Conservation (phyloP, 768 basidiomycete genomes). For the Hypholoma sublateritium region DNA sequence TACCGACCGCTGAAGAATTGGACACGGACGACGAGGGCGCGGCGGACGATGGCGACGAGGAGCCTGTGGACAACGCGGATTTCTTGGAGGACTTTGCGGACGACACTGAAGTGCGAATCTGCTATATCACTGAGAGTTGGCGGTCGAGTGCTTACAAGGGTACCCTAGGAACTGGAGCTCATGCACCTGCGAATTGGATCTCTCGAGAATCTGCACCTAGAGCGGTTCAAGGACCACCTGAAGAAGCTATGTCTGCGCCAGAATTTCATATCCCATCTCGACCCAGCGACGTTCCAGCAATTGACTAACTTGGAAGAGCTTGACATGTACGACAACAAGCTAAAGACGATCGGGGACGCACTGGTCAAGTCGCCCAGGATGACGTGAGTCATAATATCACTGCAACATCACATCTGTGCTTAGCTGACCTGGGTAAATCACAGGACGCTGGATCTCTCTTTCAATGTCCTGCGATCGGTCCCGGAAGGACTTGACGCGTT, state of each 20-base stretch:
- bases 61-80: conserved; percentile 59
- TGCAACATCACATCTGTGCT: too few relatives aligned
- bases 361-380: conserved; percentile 57
- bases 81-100: conserved; percentile 79
- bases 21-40: conserved; percentile 42
- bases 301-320: conserved; percentile 80
- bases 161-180: conserved; percentile 77
- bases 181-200: conserved; percentile 77
- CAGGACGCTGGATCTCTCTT: conserved; percentile 90
- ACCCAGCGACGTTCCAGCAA: conserved; percentile 67
- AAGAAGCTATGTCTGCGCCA: conserved; percentile 83
- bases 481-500: conserved; percentile 64
- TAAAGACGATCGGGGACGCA: conserved; percentile 72
- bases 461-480: conserved; percentile 80
- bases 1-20: conserved; percentile 38
- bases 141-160: neutral
- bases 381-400: conserved; percentile 40
- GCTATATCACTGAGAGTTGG: neutral
- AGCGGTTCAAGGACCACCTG: conserved; percentile 69
- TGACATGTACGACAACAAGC: conserved; percentile 94
- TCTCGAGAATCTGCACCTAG: conserved; percentile 63
- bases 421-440: neutral
- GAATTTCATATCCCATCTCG: conserved; percentile 74
- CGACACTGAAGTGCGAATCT: conserved; percentile 68
- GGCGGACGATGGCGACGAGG: conserved; percentile 36